Evolutionary conservation across 495 filamentous ascomycete genomes (phyloP).

Genomic region (Lichenothelia convexa): DNA sequence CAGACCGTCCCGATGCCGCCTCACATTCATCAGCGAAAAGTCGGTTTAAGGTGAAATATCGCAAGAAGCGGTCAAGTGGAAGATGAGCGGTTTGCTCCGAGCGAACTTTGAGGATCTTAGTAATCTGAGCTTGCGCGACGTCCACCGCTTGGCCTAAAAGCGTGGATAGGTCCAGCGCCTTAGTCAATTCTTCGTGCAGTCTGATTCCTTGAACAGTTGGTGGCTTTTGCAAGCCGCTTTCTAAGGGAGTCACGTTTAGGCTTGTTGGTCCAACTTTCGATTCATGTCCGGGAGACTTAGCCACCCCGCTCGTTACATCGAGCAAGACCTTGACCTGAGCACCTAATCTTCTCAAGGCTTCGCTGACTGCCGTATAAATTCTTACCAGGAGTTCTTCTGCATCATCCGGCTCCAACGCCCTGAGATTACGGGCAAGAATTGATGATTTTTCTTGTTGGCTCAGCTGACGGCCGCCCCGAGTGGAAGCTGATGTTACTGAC

Average conservation of each 20-base stretch:
- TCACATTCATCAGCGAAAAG: constrained; percentile 96
- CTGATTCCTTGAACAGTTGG: not conserved
- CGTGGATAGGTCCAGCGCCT: constrained; percentile 78
- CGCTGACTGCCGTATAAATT: constrained; percentile 73
- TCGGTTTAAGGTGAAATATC: constrained; percentile 84
- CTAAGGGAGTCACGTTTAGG: constrained; percentile 9
- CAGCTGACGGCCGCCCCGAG: constrained; percentile 48
- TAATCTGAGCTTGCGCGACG: constrained; percentile 78
- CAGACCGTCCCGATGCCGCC: constrained; percentile 77
- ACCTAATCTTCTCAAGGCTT: constrained; percentile 64
- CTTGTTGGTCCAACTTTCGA: too few species aligned
- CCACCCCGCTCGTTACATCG: constrained; percentile 73
- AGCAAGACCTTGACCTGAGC: constrained; percentile 91
- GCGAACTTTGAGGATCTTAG: constrained; percentile 80
- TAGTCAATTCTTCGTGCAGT: constrained; percentile 61
- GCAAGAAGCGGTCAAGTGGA: constrained; percentile 59
- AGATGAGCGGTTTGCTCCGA: constrained; percentile 62
- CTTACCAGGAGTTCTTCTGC: constrained; percentile 70
- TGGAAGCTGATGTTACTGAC: constrained; percentile 74
- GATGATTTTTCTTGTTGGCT: constrained; percentile 79
- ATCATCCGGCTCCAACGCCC: constrained; percentile 64
- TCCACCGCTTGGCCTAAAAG: constrained; percentile 90
- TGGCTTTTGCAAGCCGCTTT: constrained; percentile 7
- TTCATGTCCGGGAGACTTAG: constrained; percentile 13
- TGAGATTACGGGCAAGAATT: constrained; percentile 76